Base-by-base conservation (phyloP, 768 basidiomycete species). In the Epithele typhae region DNA sequence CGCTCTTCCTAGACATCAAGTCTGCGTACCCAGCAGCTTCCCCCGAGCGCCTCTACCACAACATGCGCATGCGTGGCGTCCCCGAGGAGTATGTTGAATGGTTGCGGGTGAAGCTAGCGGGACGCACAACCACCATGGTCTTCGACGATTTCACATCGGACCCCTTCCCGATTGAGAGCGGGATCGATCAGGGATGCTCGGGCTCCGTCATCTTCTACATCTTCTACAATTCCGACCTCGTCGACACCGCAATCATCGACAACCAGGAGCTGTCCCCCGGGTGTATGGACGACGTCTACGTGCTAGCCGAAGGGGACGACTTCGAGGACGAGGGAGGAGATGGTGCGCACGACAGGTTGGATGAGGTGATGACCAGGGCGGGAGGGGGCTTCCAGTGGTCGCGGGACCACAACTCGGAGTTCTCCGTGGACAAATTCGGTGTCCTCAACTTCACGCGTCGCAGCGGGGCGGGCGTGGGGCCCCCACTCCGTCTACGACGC, bases 151-250 rank as follows among this genome's bases (percentile, higher is more conserved):
- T 45, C 43, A 35, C n/a, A 0, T 62, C 64, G 0, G 23, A 41
- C 0, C 46, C 35, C 0, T 59, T 64, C 33, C 38, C 25, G 1
- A 55, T 65, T 0, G 32, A 25, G 4, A 61, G 60, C 12, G 61
- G 68, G 0, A 62, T 68, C 0, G 61, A 63, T 2, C 66, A 70
- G 46, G 69, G 70, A 0, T 60, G 64, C 49, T 66, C 65, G 0
- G 41, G 60, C 2, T 65, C 65, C 0, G 60, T 61, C 36, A 47
- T 67, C 1, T 40, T 63, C 0, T 68, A 65, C 38, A 51, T 61
- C 6, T 58, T 68, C n/a, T 68, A 64, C 53, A 70, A 68, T 41
- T 8, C 65, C 0, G 48, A 56, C 40, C 46, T 66, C 0, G 48
- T 64, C 0, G 40, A 56, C 2, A 22, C 47, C 0, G 51, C 45